Conservation (phyloP, 2,329 filamentous ascomycete species). For the Botryotinia calthae region DNA sequence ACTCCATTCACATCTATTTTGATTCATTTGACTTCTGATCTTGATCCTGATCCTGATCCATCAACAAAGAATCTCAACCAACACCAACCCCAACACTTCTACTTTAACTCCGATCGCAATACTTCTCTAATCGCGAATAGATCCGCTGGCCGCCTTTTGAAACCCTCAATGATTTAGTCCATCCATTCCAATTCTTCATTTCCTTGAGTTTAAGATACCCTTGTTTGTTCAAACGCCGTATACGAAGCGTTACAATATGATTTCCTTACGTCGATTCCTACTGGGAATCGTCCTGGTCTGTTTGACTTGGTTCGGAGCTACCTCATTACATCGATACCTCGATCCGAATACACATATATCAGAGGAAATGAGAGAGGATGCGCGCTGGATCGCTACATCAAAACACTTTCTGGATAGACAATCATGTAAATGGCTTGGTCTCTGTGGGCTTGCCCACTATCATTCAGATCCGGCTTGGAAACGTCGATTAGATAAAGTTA, state of each 20-base stretch:
- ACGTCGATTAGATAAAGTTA: slow-evolving; percentile 27
- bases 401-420: slow-evolving; percentile 73
- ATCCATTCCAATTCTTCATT: neutral
- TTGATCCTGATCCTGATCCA: neutral
- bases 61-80: neutral
- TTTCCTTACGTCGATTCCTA: slow-evolving; percentile 32
- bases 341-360: slow-evolving; percentile 55
- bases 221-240: neutral
- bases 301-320: slow-evolving; percentile 46
- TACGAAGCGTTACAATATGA: slow-evolving; percentile 24
- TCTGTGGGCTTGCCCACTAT: slow-evolving; percentile 77
- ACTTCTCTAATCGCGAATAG: slow-evolving; percentile 10
- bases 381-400: slow-evolving; percentile 67
- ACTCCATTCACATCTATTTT: neutral
- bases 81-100: neutral
- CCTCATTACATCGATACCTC: slow-evolving; percentile 53
- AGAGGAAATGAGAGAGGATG: slow-evolving; percentile 61
- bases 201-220: slow-evolving; percentile 19
- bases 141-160: slow-evolving; percentile 12
- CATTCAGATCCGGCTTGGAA: slow-evolving; percentile 51
- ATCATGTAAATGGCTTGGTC: slow-evolving; percentile 71
- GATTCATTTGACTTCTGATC: too few relatives aligned
- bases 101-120: neutral
- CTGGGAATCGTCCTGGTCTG: slow-evolving; percentile 44
- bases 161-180: slow-evolving; percentile 17